Evolutionary conservation across 495 filamentous ascomycete genomes (phyloP), one percentile per base, ranked within the genome.

Genomic region (Thozetella sp.): DNA sequence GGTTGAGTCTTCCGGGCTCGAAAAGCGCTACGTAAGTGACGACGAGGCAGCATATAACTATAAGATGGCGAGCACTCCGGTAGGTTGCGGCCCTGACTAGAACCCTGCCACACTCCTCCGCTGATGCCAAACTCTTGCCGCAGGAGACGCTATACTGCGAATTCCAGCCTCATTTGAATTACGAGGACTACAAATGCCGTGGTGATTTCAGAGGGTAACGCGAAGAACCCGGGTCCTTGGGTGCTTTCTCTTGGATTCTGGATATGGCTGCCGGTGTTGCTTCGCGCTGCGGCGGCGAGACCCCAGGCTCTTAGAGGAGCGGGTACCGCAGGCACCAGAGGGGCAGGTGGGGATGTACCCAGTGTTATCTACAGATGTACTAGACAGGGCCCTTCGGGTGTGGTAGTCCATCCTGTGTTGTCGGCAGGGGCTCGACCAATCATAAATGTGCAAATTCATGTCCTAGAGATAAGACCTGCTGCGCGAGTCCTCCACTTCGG

Each of bases 31-130:
- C 17, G 72, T 80, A 37, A 61, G 58, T 12, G 70, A 80, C 55
- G 75, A 77, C 48, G 74, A 79, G 52, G 78, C 77, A 0, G 73
- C 57, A 20, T 77, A 72, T 57, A 78, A 76, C 30, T 77, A 75
- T 51, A 72, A 72, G 53, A 75, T 77, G 70, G 75, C 70, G 25
- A 74, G 70, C 59, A 48, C 43, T 48, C 43, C 43, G 43, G 43
- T 48, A 48, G 20, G 43, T 15, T 48, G 43, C 10, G 43, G 10
- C 43, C 30, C 30, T 17, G 30, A 37, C 9, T 37, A 6, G 9
- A 37, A 37, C 30, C n/a, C n/a, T n/a, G n/a, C n/a, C n/a, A 37
- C 6, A 15, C 15, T 37, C 30, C 30, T 37, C 43, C 4, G 11
- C 10, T 4, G n/a, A 10, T 48, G n/a, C 12, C 43, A 19, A 48